Percentiles rank a stretch among this genome's conserved stretches.
Conservation (phyloP, 2,329 filamentous ascomycete genomes). For the Colletotrichum melonis region DNA sequence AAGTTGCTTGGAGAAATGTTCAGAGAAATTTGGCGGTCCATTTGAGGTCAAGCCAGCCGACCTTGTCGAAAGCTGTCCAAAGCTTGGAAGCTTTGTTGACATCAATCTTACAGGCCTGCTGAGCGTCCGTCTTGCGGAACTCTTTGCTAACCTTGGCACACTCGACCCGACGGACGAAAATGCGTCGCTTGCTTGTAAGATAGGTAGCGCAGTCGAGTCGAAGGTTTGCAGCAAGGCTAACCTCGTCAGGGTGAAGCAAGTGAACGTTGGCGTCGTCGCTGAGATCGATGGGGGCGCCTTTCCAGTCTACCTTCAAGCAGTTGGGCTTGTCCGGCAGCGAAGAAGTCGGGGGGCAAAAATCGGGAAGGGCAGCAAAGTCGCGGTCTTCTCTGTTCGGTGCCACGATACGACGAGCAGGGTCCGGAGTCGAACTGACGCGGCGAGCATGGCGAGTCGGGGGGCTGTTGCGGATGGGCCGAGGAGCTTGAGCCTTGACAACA, state of each 20-base stretch:
- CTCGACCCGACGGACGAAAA: conserved; percentile 82
- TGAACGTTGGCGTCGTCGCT: conserved; percentile 75
- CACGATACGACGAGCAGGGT: conserved; percentile 62
- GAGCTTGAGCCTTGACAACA: conserved; percentile 48
- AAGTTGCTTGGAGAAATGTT: conserved; percentile 17
- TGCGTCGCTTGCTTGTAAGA: conserved; percentile 90
- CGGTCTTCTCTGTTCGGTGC: conserved; percentile 83
- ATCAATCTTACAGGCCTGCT: conserved; percentile 97
- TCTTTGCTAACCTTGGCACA: conserved; percentile 78
- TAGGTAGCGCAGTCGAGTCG: conserved; percentile 90
- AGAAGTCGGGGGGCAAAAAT: conserved; percentile 77
- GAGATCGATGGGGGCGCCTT: conserved; percentile 82
- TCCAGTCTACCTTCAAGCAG: conserved; percentile 87
- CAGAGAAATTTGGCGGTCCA: conserved; percentile 54
- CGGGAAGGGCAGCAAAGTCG: conserved; percentile 77
- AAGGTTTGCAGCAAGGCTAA: conserved; percentile 80
- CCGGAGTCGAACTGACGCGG: conserved; percentile 59
- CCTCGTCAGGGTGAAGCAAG: conserved; percentile 82
- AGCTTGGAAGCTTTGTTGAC: conserved; percentile 97
- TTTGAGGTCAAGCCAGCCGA: conserved; percentile 79
- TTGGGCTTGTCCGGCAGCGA: conserved; percentile 76
- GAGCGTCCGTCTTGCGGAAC: conserved; percentile 94
- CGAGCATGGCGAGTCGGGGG: conserved; percentile 40
- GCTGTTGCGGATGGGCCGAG: conserved; percentile 50
- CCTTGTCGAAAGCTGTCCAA: conserved; percentile 88